phyloP scores from a whole-genome alignment of 2,329 filamentous ascomycete genomes.

The Aspergillus pseudonomiae region DNA sequence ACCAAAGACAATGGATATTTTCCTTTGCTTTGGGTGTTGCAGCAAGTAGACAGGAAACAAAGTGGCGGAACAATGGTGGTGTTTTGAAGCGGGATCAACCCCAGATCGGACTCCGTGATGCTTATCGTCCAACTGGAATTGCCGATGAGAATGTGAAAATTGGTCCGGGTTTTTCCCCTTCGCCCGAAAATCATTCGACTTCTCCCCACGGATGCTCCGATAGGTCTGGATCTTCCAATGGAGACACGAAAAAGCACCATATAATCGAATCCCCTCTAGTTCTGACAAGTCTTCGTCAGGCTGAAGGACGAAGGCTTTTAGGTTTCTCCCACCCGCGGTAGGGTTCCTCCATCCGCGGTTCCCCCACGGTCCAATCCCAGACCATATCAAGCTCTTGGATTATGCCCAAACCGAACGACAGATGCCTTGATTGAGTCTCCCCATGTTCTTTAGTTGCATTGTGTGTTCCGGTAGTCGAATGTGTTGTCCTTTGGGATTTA shows the following conservation, averaged over 20 bases:
- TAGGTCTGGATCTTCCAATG: conserved; percentile 5
- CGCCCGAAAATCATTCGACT: conserved; percentile 30
- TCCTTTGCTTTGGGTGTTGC: neutral
- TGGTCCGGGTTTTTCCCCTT: conserved; percentile 33
- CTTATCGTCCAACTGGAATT: conserved; percentile 13
- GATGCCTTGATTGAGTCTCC: neutral
- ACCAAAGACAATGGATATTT: neutral
- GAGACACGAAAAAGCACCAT: neutral
- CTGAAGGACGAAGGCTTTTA: neutral
- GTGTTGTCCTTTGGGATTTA: neutral
- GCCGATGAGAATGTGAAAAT: conserved; percentile 20
- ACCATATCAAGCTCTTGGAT: neutral
- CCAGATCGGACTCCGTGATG: conserved; percentile 8
- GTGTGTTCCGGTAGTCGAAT: neutral
- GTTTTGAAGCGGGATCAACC: neutral
- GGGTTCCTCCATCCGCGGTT: neutral
- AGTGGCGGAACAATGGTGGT: neutral
- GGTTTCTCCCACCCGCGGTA: neutral
- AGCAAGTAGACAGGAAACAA: neutral
- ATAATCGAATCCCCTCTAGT: neutral
- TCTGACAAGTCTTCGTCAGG: neutral
- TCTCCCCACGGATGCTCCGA: conserved; percentile 18
- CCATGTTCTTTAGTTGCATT: neutral
- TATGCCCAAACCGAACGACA: neutral
- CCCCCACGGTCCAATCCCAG: neutral